Evolutionary conservation across 2,329 filamentous ascomycete genomes (phyloP).

Genomic region (Aphanocladium album): DNA sequence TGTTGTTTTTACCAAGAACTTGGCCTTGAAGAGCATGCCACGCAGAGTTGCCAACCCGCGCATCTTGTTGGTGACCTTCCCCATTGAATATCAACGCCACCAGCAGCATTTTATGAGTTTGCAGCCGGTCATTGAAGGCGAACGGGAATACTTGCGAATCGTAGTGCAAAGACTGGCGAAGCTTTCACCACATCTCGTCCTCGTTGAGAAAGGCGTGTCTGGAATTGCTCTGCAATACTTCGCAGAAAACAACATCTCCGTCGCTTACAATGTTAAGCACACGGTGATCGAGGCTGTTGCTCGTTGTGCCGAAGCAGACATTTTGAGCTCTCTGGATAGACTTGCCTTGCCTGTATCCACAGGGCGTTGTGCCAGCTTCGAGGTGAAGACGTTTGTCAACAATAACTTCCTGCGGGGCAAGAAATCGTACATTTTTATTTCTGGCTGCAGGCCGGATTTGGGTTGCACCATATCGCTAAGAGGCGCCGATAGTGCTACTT

Average conservation of each 20-base stretch:
- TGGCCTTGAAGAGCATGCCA: constrained; percentile 94
- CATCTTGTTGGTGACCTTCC: constrained; percentile 89
- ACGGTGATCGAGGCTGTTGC: constrained; percentile 94
- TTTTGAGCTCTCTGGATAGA: constrained; percentile 94
- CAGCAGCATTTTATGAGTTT: constrained; percentile 91
- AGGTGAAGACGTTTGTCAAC: constrained; percentile 92
- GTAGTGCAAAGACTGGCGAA: constrained; percentile 88
- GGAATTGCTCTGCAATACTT: constrained; percentile 86
- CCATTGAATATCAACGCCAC: constrained; percentile 92
- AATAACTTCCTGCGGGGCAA: constrained; percentile 67
- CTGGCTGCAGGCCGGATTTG: constrained; percentile 81
- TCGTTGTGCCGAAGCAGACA: constrained; percentile 82
- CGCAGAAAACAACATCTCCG: constrained; percentile 82
- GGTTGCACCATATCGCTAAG: constrained; percentile 92
- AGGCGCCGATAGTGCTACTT: constrained; percentile 65
- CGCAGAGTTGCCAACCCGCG: constrained; percentile 77
- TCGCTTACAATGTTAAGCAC: constrained; percentile 93
- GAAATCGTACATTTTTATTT: constrained; percentile 94
- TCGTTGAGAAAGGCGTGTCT: constrained; percentile 91
- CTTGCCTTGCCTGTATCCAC: constrained; percentile 68
- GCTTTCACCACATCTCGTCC: constrained; percentile 74
- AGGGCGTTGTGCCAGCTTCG: constrained; percentile 79
- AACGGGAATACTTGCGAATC: constrained; percentile 87
- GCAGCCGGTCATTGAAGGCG: constrained; percentile 93
- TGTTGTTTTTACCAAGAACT: constrained; percentile 94